Conservation (phyloP, 73 alveolate species). For the Symbiodinium natans region DNA sequence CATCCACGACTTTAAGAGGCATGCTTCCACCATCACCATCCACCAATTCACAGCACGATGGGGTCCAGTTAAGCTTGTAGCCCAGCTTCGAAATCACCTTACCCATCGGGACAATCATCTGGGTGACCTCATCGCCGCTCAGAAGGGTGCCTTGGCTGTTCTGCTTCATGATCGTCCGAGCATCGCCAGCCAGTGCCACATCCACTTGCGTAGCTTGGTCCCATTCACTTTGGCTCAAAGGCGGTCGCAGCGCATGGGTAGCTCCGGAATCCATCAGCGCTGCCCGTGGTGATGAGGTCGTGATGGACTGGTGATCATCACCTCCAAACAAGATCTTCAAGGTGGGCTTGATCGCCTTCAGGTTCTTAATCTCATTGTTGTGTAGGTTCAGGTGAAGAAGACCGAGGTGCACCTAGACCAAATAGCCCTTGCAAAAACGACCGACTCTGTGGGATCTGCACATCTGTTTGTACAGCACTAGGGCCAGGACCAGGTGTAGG, state of each 20-base stretch:
- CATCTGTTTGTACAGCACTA: too few species aligned
- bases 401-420: too few species aligned
- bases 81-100: background rate
- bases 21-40: background rate
- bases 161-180: background rate
- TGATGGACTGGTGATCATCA: too few species aligned
- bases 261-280: background rate
- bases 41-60: background rate
- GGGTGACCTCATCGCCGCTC: background rate
- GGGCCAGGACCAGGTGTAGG: too few species aligned
- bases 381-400: too few species aligned
- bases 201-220: background rate
- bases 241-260: background rate
- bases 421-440: too few species aligned
- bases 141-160: background rate
- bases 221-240: background rate
- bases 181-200: background rate
- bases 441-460: too few species aligned
- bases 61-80: background rate
- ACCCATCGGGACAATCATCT: conserved; percentile 11
- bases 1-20: background rate
- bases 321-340: too few species aligned
- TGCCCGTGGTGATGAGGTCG: background rate
- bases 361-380: too few species aligned
- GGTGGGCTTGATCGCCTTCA: too few species aligned